Conservation (phyloP, 345 rosid genomes). For the Sisymbrium altissimum region DNA sequence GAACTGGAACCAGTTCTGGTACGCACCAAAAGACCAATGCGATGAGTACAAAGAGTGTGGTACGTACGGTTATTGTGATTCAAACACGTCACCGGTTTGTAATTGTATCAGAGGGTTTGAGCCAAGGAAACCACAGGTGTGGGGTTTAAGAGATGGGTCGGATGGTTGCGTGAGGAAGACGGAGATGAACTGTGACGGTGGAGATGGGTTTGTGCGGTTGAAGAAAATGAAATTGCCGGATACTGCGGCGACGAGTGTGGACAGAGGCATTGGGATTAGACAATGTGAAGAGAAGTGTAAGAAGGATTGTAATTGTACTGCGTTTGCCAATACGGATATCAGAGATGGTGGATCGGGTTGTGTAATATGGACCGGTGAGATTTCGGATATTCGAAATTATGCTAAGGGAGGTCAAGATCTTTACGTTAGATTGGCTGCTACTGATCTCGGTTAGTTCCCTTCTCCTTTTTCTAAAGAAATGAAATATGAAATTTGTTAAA, state of each 20-base stretch:
- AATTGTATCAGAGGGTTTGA: constrained; percentile 57
- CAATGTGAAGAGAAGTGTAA: constrained; percentile 42
- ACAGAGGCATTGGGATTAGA: constrained; percentile 27
- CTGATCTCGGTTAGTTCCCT: constrained; percentile 61
- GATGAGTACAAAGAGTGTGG: constrained; percentile 65
- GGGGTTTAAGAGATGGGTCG: constrained; percentile 59
- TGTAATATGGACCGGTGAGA: constrained; percentile 47
- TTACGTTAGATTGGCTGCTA: constrained; percentile 67
- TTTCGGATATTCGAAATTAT: constrained; percentile 40
- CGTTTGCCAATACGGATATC: constrained; percentile 42
- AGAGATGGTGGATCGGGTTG: constrained; percentile 45
- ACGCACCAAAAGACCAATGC: constrained; percentile 84
- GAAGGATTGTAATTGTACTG: constrained; percentile 46
- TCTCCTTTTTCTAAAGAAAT: not conserved
- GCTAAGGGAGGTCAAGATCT: constrained; percentile 65
- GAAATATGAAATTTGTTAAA: not conserved
- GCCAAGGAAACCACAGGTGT: constrained; percentile 50
- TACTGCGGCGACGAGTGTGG: constrained; percentile 39
- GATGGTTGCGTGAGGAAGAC: constrained; percentile 67
- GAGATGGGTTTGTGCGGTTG: constrained; percentile 54
- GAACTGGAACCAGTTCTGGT: constrained; percentile 69
- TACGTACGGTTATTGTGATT: constrained; percentile 59
- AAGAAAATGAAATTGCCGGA: constrained; percentile 72
- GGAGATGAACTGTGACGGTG: constrained; percentile 34
- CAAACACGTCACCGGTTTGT: constrained; percentile 73